phyloP scores from a whole-genome alignment of 129 eudicot genomes.

The sunflower (Helianthus annuus) region DNA sequence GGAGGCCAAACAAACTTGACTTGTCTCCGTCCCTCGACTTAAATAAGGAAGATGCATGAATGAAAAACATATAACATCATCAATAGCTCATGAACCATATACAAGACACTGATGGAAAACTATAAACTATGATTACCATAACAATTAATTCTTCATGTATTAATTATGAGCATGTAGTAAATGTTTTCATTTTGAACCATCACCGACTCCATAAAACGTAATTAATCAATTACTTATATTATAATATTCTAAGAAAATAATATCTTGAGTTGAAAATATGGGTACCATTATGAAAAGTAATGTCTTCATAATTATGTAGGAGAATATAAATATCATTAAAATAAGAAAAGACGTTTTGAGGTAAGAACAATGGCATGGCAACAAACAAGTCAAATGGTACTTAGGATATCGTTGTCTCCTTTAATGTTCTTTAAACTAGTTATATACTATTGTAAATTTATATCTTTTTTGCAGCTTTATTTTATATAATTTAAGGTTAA shows the following conservation, averaged over 20 bases:
- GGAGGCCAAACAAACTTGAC: neutral
- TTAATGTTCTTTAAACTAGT: conserved; percentile 3
- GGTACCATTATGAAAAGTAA: conserved; percentile 27
- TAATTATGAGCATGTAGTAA: neutral
- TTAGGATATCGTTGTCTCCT: conserved; percentile 29
- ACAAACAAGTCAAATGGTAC: conserved; percentile 23
- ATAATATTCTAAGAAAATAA: neutral
- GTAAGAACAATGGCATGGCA: conserved; percentile 21
- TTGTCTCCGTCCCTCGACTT: neutral
- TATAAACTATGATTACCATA: neutral
- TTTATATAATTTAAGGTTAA: neutral
- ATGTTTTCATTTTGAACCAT: neutral
- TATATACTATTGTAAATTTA: neutral
- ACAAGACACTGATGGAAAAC: neutral
- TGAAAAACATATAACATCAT: neutral
- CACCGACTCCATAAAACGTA: neutral
- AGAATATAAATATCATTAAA: conserved; percentile 13
- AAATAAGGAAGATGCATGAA: neutral
- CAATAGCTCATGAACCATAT: neutral
- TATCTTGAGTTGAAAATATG: conserved; percentile 24
- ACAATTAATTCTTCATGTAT: neutral
- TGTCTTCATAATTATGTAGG: conserved; percentile 29
- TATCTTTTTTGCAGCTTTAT: neutral
- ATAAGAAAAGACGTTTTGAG: conserved; percentile 21
- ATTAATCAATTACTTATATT: neutral